Evolutionary conservation across 495 filamentous ascomycete species (phyloP), one percentile per base, ranked within the genome.

Genomic region (Aspergillus homomorphus): DNA sequence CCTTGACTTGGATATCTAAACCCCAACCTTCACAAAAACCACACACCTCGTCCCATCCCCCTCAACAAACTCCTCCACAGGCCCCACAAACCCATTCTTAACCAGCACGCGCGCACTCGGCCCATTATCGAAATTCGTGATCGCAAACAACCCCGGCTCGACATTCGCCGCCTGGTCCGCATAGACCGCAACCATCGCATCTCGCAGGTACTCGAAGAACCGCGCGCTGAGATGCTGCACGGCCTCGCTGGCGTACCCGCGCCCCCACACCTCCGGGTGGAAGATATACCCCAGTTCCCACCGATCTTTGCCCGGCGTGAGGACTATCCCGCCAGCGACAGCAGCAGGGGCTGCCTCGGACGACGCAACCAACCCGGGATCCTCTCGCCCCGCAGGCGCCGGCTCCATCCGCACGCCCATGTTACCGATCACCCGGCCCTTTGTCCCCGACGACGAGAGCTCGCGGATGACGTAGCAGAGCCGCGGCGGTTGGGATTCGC

Each of bases 231-330:
- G 8, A 2, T 55, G 60, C 51, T 19, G 26, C 45, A 62, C 63
- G 1, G 57, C 57, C 57, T 66, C 63, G 21, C 51, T 62, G 41
- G 63, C 63, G 51, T 62, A 60, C 28, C 63, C 63, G 42, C 44
- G 21, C 10, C 63, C 60, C 63, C 63, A 66, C 8, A 55, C 54
- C 18, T 16, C 0, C 0, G 60, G 54, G 7, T 62, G 51, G 49
- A 66, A 58, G 41, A 57, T 54, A 43, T 66, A 66, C 18, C 63
- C 63, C 28, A 66, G 21, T 45, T 66, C 63, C 54, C 50, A 59
- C n/a, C 51, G 51, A 14, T 46, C 42, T 14, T 41, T 33, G 26
- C 26, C 23, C 18, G 23, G 16, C n/a, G n/a, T n/a, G n/a, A n/a
- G n/a, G n/a, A n/a, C n/a, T n/a, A n/a, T n/a, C n/a, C n/a, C n/a